Evolutionary conservation across 768 basidiomycete genomes (phyloP), one percentile per base, ranked within the genome.

Genomic region (Termitomyces sp.): DNA sequence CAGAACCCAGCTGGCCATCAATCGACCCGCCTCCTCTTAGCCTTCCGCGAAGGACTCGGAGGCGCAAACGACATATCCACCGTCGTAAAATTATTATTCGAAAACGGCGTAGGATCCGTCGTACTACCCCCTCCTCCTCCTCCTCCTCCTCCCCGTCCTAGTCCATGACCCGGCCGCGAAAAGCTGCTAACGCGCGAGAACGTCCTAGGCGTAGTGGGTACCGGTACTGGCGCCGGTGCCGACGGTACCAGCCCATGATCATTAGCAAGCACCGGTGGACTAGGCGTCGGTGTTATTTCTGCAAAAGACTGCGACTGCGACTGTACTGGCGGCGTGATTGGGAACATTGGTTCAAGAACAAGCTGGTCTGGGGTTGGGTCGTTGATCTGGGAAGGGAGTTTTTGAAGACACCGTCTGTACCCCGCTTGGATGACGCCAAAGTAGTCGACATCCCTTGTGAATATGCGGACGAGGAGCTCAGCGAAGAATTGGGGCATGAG

Each of bases 381-480:
- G 0, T 29, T 37, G n/a, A 48, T 47, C 37, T 29, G 34, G 11
- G 34, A 46, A 29, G 46, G 14, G 14, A 57, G 25, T 3, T 37
- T 29, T 8, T 48, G 5, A 11, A 57, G 25, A 14, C 43, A 46
- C 17, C 20, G 32, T 15, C 46, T 20, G 10, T 87, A 93, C 0
- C 86, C 92, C 0, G 79, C 80, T 67, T 92, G 91, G 3, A 93
- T 79, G 10, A 90, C 73, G 2, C 84, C 84, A 46, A 80, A 80
- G 67, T 82, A 87, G 9, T 74, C 66, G 0, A 67, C 68, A n/a
- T 89, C 83, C 69, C 87, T 86, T 49, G 90, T 88, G 67, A 85
- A 94, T 5, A 92, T 74, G 14, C 89, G 79, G 43, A 92, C 70
- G 45, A 84, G 77, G n/a, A 86, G 76, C 70, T 94, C 92, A 0